Percentiles rank a stretch among this genome's conserved stretches.
Evolutionary conservation across 495 filamentous ascomycete species (phyloP).

Genomic region (Niebla homalea): DNA sequence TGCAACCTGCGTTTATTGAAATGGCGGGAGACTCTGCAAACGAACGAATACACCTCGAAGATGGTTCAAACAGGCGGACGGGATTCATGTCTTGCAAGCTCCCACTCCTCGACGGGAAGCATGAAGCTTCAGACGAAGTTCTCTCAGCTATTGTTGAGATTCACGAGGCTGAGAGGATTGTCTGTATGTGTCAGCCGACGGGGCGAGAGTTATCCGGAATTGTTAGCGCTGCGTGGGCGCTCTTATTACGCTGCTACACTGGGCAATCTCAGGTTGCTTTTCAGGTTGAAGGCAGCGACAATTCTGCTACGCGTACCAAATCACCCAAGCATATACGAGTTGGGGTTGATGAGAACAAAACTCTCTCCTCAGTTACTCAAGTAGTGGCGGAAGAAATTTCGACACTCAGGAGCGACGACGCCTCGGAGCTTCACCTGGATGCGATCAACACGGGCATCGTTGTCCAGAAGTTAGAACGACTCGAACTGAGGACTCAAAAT

Average conservation of each 20-base stretch:
- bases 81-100: constrained; percentile 8
- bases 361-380: neutral
- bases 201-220: neutral
- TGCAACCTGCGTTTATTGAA: too few species aligned
- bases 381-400: neutral
- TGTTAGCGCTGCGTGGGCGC: constrained; percentile 33
- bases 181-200: neutral
- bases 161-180: neutral
- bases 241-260: constrained; percentile 40
- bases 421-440: neutral
- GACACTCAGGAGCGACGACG: neutral
- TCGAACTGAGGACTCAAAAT: too few species aligned
- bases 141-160: neutral
- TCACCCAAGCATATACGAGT: neutral
- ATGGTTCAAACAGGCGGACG: too few species aligned
- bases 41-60: too few species aligned
- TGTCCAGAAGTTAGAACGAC: neutral
- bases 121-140: neutral
- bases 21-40: too few species aligned
- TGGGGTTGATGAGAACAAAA: neutral
- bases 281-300: neutral
- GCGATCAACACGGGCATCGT: neutral
- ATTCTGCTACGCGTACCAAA: neutral
- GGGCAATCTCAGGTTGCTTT: constrained; percentile 33
- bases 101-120: constrained; percentile 10